Percentiles rank a stretch among this genome's conserved stretches.
Conservation (phyloP, 805 yeast genomes). For the Candida xyloterini region DNA sequence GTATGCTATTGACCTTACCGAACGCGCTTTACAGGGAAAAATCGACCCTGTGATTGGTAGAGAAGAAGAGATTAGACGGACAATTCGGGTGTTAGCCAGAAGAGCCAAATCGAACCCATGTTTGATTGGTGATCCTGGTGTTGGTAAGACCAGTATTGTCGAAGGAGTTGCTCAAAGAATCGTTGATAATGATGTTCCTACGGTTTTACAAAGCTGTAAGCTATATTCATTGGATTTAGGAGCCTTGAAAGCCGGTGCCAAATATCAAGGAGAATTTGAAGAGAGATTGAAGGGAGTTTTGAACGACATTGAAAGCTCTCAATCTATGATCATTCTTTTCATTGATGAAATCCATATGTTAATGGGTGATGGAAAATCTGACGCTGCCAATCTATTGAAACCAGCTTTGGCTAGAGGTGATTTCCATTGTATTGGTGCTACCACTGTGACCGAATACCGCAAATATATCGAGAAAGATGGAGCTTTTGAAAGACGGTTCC, state of each 20-base stretch:
- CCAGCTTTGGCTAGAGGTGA: slow-evolving; percentile 97
- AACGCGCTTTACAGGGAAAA: slow-evolving; percentile 88
- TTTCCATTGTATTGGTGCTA: slow-evolving; percentile 97
- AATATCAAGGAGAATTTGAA: slow-evolving; percentile 97
- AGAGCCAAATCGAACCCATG: slow-evolving; percentile 97
- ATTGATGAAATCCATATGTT: slow-evolving; percentile 98
- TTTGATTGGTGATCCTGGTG: slow-evolving; percentile 98
- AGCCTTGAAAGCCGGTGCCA: slow-evolving; percentile 97
- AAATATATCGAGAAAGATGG: slow-evolving; percentile 93
- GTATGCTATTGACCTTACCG: slow-evolving; percentile 92
- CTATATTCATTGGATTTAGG: slow-evolving; percentile 91
- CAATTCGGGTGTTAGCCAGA: slow-evolving; percentile 93
- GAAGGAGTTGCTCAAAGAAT: slow-evolving; percentile 99
- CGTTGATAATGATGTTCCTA: slow-evolving; percentile 92
- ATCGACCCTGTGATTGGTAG: slow-evolving; percentile 98
- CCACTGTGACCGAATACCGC: slow-evolving; percentile 92
- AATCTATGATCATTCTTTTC: slow-evolving; percentile 81
- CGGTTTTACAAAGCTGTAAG: slow-evolving; percentile 74
- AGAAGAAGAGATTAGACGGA: slow-evolving; percentile 95
- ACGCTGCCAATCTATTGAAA: slow-evolving; percentile 93
- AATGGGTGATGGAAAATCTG: slow-evolving; percentile 98
- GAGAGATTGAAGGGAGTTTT: slow-evolving; percentile 96
- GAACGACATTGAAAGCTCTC: slow-evolving; percentile 87
- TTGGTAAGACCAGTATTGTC: slow-evolving; percentile 96
- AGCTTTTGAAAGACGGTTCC: slow-evolving; percentile 98